Conservation (phyloP, 441 rosid species). For the Croton laevigatus region DNA sequence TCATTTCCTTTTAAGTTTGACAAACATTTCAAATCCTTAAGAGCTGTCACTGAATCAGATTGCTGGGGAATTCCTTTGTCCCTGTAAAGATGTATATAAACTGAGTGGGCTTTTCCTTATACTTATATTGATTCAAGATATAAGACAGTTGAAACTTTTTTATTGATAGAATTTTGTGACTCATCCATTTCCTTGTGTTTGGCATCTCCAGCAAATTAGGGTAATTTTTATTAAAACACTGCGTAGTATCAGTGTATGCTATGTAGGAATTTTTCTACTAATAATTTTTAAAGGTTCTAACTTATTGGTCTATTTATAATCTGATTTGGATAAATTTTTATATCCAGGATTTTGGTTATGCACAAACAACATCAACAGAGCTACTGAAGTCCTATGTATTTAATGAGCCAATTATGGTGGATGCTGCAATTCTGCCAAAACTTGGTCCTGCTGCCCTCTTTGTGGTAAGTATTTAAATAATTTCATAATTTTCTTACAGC, state of each 20-base stretch:
- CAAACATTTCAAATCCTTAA: neutral
- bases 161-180: neutral
- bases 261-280: neutral
- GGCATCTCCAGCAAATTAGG: neutral
- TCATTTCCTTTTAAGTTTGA: neutral
- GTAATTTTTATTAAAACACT: neutral
- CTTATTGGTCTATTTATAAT: neutral
- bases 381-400: constrained; percentile 64
- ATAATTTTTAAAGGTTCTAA: neutral
- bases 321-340: neutral
- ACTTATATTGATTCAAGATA: neutral
- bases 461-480: constrained; percentile 38
- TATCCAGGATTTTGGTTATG: constrained; percentile 80
- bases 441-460: constrained; percentile 82
- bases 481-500: neutral
- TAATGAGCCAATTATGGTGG: constrained; percentile 78
- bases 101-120: neutral
- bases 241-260: neutral
- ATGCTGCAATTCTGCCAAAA: constrained; percentile 61
- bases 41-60: neutral
- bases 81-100: too few species aligned
- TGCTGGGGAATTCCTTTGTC: neutral
- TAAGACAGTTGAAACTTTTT: neutral
- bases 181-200: neutral
- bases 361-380: constrained; percentile 79